phyloP scores from a whole-genome alignment of 2,329 filamentous ascomycete species.

The Clonostachys chloroleuca region DNA sequence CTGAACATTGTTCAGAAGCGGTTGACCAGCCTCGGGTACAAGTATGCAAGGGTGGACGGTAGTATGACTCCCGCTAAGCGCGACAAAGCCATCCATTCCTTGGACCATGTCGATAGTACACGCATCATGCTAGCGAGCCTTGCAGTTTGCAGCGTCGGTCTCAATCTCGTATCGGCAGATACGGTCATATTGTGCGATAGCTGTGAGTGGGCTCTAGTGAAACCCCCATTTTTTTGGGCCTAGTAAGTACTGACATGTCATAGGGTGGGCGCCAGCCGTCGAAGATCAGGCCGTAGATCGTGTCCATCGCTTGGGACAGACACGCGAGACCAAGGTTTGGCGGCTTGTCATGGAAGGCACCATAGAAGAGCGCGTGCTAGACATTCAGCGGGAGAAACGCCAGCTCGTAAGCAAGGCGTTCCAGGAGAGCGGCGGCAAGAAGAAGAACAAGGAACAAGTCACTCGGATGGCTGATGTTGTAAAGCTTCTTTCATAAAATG shows the following conservation, averaged over 20 bases:
- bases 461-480: conserved; percentile 52
- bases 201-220: conserved; percentile 36
- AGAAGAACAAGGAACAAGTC: conserved; percentile 44
- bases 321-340: conserved; percentile 72
- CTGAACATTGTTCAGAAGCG: conserved; percentile 68
- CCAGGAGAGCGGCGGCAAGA: conserved; percentile 53
- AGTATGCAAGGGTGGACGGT: conserved; percentile 73
- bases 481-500: conserved; percentile 35
- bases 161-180: conserved; percentile 83
- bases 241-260: not conserved
- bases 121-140: conserved; percentile 79
- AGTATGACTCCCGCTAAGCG: conserved; percentile 67
- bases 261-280: conserved; percentile 85
- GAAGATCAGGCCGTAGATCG: conserved; percentile 90
- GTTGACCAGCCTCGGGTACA: conserved; percentile 54
- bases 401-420: conserved; percentile 76
- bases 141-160: conserved; percentile 76
- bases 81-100: conserved; percentile 64
- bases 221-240: not conserved
- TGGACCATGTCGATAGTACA: conserved; percentile 63
- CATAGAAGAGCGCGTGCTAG: conserved; percentile 76
- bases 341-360: conserved; percentile 75
- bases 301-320: conserved; percentile 83
- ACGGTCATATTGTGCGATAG: conserved; percentile 80
- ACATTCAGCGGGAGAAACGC: conserved; percentile 75